Evolutionary conservation across 1,139 yeast species (phyloP).

Genomic region (Pichia kudriavzevii): DNA sequence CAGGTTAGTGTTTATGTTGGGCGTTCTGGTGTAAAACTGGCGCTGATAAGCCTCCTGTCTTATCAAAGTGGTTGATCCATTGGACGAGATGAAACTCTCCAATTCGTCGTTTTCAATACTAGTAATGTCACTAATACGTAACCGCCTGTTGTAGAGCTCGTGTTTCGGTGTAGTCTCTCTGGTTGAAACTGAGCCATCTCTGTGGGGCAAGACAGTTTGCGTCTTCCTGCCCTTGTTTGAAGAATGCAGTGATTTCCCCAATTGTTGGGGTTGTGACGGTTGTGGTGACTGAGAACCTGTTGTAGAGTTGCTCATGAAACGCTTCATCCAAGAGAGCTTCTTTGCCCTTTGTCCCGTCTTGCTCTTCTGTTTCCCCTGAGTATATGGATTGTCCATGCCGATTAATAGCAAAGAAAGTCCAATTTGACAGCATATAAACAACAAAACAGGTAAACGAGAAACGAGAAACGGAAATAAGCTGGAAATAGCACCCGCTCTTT

Average conservation of each 20-base stretch:
- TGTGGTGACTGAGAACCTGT: not conserved
- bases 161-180: not conserved
- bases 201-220: no score
- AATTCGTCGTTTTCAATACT: conserved; percentile 10
- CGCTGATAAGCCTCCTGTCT: conserved; percentile 7
- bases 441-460: no score
- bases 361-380: not conserved
- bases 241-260: no score
- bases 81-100: conserved; percentile 8
- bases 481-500: no score
- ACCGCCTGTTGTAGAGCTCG: not conserved
- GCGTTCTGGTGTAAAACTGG: conserved; percentile 6
- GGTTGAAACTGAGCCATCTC: no score
- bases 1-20: not conserved
- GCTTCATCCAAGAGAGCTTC: conserved; percentile 13
- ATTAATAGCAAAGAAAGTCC: not conserved
- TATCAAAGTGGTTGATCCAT: conserved; percentile 5
- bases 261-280: not conserved
- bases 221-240: no score
- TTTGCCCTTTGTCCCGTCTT: conserved; percentile 1
- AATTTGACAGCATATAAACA: no score
- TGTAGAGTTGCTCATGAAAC: conserved; percentile 9
- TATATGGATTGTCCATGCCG: not conserved
- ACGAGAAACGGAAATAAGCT: no score
- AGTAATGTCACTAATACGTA: conserved; percentile 5